Base-by-base conservation (phyloP, 176 grass and related monocot genomes). In the Musa acuminata region DNA sequence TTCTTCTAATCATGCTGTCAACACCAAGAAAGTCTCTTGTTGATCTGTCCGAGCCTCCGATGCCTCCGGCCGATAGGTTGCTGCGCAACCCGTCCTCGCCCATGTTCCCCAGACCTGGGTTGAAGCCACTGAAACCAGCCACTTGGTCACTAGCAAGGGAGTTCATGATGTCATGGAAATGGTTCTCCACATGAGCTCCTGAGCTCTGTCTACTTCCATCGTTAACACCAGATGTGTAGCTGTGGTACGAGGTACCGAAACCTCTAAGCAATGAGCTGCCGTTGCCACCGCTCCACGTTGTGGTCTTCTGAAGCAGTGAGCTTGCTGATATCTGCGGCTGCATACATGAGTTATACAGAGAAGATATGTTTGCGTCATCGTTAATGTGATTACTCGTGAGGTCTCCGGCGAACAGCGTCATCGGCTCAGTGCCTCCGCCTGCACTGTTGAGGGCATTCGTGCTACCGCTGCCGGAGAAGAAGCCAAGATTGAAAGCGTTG, bases 21-120 rank as follows among this genome's bases (percentile, higher is more conserved):
- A 66, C 64, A 11, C 64, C 64, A 11, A 66, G 64, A 13, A 66
- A 66, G 64, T 66, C 64, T 26, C 64, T 66, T 2, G 64, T 66
- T 20, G 24, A 66, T 26, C 64, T 66, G 24, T 66, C 64, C 8
- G 64, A 66, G n/a, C 57, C 57, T 60, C 12, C 57, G 6, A 60
- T 60, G 57, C 16, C 57, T 13, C 57, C 57, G 57, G 57, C 57
- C 16, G 57, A 60, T n/a, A 60, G 12, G 57, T 60, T 60, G 57
- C 57, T 7, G 64, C 29, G n/a, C 64, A 66, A 11, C 21, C 24
- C 24, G 22, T 20, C 22, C 64, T 66, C 64, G 9, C 29, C 64
- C 64, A 26, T 11, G 20, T 22, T 26, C 6, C 22, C 9, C n/a
- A 66, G 11, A 13, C 64, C 64, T 3, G 20, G 22, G 8, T 25